Percentiles rank a stretch among this genome's conserved stretches.
phyloP scores from a whole-genome alignment of 164 flowering plant genomes.

The Taxillus chinensis region DNA sequence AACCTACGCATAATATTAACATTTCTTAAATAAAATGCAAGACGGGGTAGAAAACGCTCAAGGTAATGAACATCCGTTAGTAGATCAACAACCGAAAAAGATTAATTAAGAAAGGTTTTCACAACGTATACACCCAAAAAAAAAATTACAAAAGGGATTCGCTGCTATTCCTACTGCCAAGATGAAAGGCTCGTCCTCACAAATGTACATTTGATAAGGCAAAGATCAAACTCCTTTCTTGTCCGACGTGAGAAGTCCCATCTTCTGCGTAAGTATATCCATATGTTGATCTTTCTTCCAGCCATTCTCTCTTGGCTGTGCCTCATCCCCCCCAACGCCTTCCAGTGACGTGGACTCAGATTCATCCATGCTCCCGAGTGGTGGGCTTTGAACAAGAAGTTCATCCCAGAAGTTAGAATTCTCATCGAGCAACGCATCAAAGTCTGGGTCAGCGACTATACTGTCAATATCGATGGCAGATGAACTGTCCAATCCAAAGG shows the following conservation, averaged over 20 bases:
- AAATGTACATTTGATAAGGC: neutral
- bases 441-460: neutral
- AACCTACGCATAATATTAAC: too few relatives aligned
- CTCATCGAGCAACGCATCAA: neutral
- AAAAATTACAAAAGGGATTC: too few relatives aligned
- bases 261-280: constrained; percentile 1
- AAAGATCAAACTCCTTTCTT: neutral
- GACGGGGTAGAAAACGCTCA: too few relatives aligned
- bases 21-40: too few relatives aligned
- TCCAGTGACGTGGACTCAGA: neutral
- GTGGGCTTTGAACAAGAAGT: neutral
- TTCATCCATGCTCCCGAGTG: neutral
- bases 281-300: neutral
- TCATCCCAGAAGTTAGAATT: constrained; percentile 1
- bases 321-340: neutral
- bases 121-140: too few relatives aligned
- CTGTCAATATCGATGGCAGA: neutral
- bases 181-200: neutral
- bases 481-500: neutral
- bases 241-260: neutral
- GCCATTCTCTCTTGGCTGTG: neutral
- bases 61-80: too few relatives aligned
- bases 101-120: too few relatives aligned
- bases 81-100: too few relatives aligned
- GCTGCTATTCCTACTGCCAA: neutral